Conservation (phyloP, 1,284 basidiomycete species). For the Papiliotrema terrestris region DNA sequence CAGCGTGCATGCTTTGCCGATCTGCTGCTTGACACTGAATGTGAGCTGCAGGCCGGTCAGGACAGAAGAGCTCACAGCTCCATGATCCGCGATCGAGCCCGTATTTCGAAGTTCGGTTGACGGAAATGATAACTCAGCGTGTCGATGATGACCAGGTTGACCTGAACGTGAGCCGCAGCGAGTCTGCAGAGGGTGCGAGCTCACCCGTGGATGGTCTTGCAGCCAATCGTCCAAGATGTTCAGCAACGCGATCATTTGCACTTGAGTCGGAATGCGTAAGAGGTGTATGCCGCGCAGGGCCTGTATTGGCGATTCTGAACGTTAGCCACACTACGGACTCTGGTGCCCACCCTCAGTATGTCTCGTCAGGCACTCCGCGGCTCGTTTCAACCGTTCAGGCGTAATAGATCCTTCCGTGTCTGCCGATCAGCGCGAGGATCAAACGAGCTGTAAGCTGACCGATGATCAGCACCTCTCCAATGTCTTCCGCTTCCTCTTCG, state of each 20-base stretch:
- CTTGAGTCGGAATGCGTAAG: constrained; percentile 41
- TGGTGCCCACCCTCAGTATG: constrained; percentile 2
- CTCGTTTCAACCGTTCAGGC: constrained; percentile 25
- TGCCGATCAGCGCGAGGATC: constrained; percentile 7
- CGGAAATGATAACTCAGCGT: constrained; percentile 47
- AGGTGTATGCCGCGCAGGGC: constrained; percentile 40
- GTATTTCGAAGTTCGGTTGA: constrained; percentile 39
- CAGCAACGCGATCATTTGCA: constrained; percentile 45
- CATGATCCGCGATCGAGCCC: constrained; percentile 32
- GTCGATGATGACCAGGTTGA: constrained; percentile 45
- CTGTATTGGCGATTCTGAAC: background rate
- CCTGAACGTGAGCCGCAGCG: constrained; percentile 18
- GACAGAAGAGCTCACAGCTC: constrained; percentile 39
- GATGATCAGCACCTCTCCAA: constrained; percentile 41
- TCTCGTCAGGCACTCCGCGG: constrained; percentile 16
- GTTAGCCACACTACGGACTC: background rate
- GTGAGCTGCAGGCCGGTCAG: constrained; percentile 2
- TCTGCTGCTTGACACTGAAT: constrained; percentile 37
- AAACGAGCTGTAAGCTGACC: constrained; percentile 26
- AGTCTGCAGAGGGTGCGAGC: background rate
- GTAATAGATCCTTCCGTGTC: constrained; percentile 47
- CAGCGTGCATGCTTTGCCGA: constrained; percentile 39
- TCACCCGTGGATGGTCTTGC: constrained; percentile 35
- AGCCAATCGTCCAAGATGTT: constrained; percentile 45
- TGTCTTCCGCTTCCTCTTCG: constrained; percentile 1